phyloP scores from a whole-genome alignment of 2,329 filamentous ascomycete genomes.

The Nigrospora oryzae region DNA sequence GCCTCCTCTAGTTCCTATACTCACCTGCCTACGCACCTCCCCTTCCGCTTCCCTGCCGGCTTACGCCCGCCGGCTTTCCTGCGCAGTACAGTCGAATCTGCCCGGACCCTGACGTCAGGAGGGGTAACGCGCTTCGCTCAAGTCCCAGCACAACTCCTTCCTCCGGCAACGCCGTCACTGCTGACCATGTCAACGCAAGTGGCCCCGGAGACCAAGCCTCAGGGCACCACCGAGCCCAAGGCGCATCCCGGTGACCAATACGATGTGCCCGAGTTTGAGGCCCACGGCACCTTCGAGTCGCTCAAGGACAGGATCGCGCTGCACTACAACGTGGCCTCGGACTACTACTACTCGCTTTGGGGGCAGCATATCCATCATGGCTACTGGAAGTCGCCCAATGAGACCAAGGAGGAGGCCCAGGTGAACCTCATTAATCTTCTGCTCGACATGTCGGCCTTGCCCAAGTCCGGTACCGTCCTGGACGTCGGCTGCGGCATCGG shows the following conservation, averaged over 20 bases:
- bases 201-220: not conserved
- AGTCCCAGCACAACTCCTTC: no score
- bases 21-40: no score
- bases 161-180: slow-evolving; percentile 1
- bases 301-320: slow-evolving; percentile 50
- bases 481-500: slow-evolving; percentile 55
- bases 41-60: no score
- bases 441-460: slow-evolving; percentile 34
- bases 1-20: no score
- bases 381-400: slow-evolving; percentile 41
- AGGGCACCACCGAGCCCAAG: not conserved
- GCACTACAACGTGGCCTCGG: slow-evolving; percentile 53
- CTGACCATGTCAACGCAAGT: slow-evolving; percentile 3
- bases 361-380: slow-evolving; percentile 58
- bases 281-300: slow-evolving; percentile 17
- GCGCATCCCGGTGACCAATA: slow-evolving; percentile 18
- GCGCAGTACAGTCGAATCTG: no score
- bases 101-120: no score
- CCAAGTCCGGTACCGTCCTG: slow-evolving; percentile 32
- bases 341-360: slow-evolving; percentile 55
- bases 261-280: slow-evolving; percentile 16
- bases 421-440: slow-evolving; percentile 47
- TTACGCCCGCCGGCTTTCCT: no score
- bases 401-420: slow-evolving; percentile 51
- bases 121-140: no score